Base-by-base conservation (phyloP, 345 rosid genomes). In the Arabis hirsuta region DNA sequence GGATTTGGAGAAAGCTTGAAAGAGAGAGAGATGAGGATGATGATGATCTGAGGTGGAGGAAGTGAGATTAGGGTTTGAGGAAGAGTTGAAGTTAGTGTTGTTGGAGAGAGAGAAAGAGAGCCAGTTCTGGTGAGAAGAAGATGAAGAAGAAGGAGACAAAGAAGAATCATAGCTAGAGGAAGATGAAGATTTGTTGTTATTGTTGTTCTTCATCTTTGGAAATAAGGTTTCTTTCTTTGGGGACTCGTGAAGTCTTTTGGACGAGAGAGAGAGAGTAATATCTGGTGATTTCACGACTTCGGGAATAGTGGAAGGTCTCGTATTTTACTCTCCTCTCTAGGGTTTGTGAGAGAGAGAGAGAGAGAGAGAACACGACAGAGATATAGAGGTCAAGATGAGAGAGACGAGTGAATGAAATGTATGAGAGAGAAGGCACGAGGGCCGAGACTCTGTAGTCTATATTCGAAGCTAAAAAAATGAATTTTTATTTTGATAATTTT, bases 21-120 rank as follows among this genome's bases (percentile, higher is more conserved):
- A 83, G 72, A 87, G 78, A 67, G 82, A 79, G 71, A 82, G 83
- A 3, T 82, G 67, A 64, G 39, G 50, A 50, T 46, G 74, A 5
- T 14, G 80, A 57, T 45, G 77, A 62, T 69, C 78, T 39, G 75
- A 31, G 54, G 74, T 12, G 34, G 74, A 69, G 12, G 65, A 45
- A 41, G 46, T 7, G 61, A 70, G 76, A 58, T 58, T 71, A 77
- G 73, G 80, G 69, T 58, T 77, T 24, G 76, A 41, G 62, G 62
- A 61, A 32, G 71, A 57, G 69, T 58, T 60, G 73, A 39, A 36
- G 55, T 62, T 62, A 55, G 46, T 68, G 47, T 47, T 62, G 74
- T 80, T 80, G 67, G 90, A 84, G 73, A 88, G 90, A 51, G 89
- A 84, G 73, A 84, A 82, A 26, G 82, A 79, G 16, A 84, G 84